Evolutionary conservation across 2,329 filamentous ascomycete genomes (phyloP), one percentile per base, ranked within the genome.

Genomic region (Sporothrix humicola): DNA sequence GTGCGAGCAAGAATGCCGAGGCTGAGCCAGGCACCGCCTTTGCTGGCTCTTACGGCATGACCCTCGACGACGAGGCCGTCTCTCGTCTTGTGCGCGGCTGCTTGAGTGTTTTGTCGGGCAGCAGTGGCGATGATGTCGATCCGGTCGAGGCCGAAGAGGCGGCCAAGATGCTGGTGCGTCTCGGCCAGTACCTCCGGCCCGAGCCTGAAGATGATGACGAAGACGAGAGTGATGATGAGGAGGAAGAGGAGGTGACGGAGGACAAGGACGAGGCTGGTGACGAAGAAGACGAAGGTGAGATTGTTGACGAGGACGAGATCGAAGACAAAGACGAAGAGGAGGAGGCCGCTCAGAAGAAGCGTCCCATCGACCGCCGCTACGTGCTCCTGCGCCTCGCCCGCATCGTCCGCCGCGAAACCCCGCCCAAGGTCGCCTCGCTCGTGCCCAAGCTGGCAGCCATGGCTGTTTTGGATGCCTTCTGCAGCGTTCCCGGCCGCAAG

Each of bases 91-190:
- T 86, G 75, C 83, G 85, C 15, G 81, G 87, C 13, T 82, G 82
- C 0, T 82, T 88, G 8, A 81, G 83, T 65, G 85, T 88, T 20
- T 79, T 97, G 61, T 89, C 89, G 66, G 88, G 88, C 0, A 26
- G n/a, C 17, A n/a, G 71, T 58, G 75, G 58, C 5, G 85, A 87
- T 0, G 88, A 87, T 70, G 71, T 95, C 8, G 90, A 91, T 17
- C 91, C 96, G 78, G 87, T 90, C 10, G 85, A 98, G n/a, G 93
- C 93, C 0, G 86, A 89, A 58, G 93, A 97, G 79, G 90, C 90
- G 13, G 89, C 93, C 3, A 92, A 94, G 76, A 94, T 97, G 76
- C 85, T 97, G 50, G 87, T 95, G 52, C 97, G 97, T 84, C 85
- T 99, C 0, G 93, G 91, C 58, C 89, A 84, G 26, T 86, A 86